Percentiles rank a stretch among this genome's conserved stretches.
Conservation (phyloP, 2,329 filamentous ascomycete genomes). For the Incumbomyces lentus region DNA sequence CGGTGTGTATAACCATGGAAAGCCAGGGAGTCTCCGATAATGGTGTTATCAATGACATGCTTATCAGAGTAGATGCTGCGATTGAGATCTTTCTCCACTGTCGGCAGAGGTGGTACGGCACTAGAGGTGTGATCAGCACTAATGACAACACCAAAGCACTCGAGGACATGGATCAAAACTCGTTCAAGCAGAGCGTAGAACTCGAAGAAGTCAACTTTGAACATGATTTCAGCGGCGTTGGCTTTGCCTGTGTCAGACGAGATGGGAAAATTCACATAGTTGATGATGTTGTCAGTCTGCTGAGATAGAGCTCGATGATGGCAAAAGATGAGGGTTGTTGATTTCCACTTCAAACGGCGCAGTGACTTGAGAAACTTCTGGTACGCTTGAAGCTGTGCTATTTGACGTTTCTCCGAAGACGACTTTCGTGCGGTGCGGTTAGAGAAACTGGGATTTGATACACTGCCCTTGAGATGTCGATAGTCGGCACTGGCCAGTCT, state of each 20-base stretch:
- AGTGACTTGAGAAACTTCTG: not conserved
- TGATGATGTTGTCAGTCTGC: conserved; percentile 5
- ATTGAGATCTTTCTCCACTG: not conserved
- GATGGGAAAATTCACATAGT: conserved; percentile 5
- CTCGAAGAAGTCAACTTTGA: conserved; percentile 69
- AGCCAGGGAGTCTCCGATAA: conserved; percentile 19
- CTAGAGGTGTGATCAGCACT: conserved; percentile 3
- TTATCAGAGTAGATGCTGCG: not conserved
- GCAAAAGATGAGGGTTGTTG: conserved; percentile 5
- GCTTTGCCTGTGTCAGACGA: conserved; percentile 7
- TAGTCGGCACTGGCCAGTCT: not conserved
- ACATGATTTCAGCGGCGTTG: conserved; percentile 50
- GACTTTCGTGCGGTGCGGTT: not conserved
- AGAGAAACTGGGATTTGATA: not conserved
- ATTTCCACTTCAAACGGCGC: conserved; percentile 7
- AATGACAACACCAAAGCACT: conserved; percentile 47
- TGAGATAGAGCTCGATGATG: conserved; percentile 5
- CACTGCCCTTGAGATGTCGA: not conserved
- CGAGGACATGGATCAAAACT: conserved; percentile 56
- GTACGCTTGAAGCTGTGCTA: conserved; percentile 2
- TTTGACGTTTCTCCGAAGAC: not conserved
- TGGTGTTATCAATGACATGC: not conserved
- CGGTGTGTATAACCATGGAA: conserved; percentile 34
- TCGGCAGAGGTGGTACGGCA: not conserved
- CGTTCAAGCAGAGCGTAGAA: conserved; percentile 65